A percentile compares a stretch with the other conserved stretches of the same genome.
Conservation (phyloP, 2,329 filamentous ascomycete genomes). For the Immersiporthe knoxdaviesiana region DNA sequence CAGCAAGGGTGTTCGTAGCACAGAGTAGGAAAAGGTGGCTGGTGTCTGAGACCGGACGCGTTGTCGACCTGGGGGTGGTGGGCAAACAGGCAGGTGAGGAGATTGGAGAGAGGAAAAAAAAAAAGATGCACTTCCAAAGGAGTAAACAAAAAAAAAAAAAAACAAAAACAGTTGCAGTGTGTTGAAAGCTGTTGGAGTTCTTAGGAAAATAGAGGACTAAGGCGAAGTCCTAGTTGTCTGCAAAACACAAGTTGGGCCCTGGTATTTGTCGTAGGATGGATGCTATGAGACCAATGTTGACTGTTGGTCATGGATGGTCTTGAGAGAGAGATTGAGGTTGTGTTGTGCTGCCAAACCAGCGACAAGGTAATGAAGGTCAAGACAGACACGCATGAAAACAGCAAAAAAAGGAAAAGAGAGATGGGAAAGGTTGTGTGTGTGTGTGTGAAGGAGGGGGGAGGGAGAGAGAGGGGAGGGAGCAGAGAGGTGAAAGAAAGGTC, state of each 20-base stretch:
- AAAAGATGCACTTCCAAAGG: constrained; percentile 1
- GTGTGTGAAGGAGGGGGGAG: neutral
- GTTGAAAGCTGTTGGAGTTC: neutral
- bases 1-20: constrained; percentile 22
- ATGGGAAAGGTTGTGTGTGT: neutral
- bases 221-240: constrained; percentile 12
- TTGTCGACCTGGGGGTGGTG: constrained; percentile 1
- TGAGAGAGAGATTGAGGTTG: constrained; percentile 7
- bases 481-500: neutral
- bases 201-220: constrained; percentile 20
- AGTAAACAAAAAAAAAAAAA: no score
- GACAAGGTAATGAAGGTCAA: constrained; percentile 7
- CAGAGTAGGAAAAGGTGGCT: constrained; percentile 27
- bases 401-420: neutral
- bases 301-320: neutral
- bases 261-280: constrained; percentile 22
- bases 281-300: constrained; percentile 18
- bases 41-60: constrained; percentile 13
- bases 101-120: neutral
- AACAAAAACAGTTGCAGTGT: constrained; percentile 8
- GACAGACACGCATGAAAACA: constrained; percentile 1
- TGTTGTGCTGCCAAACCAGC: constrained; percentile 9
- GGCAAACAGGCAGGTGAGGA: no score
- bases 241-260: constrained; percentile 5
- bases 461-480: neutral